These are phyloP conservation scores for Peltaster fructicola DNA, from an alignment of 2,329 filamentous ascomycete species.

Conservation along the genomic window DNA sequence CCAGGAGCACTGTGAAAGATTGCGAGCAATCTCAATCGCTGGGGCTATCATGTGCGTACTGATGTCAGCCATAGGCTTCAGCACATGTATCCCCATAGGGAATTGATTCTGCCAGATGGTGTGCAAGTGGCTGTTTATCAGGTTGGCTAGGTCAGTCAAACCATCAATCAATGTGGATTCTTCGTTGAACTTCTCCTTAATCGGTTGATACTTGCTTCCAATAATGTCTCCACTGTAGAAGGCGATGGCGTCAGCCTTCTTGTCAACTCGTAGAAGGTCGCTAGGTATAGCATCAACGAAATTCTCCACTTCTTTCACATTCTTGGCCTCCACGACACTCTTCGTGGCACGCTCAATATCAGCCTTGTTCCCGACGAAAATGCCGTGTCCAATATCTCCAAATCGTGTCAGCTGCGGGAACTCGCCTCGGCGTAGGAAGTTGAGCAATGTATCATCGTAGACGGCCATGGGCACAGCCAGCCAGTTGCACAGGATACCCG, in stretches of 20 bases:
- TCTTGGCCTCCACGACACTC: constrained; percentile 23
- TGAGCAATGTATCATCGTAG: constrained; percentile 53
- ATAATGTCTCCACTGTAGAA: constrained; percentile 54
- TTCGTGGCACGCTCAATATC: constrained; percentile 26
- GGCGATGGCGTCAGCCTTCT: constrained; percentile 49
- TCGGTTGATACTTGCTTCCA: constrained; percentile 44
- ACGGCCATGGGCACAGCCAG: constrained; percentile 70
- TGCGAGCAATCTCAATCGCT: constrained; percentile 53
- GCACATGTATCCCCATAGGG: constrained; percentile 55
- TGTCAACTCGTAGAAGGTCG: constrained; percentile 48
- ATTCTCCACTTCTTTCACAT: constrained; percentile 43
- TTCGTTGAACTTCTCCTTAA: constrained; percentile 44
- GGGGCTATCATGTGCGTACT: constrained; percentile 56
- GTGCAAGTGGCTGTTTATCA: constrained; percentile 78
- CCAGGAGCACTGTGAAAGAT: constrained; percentile 57
- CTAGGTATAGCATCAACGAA: constrained; percentile 44
- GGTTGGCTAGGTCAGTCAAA: constrained; percentile 46
- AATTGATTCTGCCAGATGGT: constrained; percentile 69
- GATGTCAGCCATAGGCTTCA: constrained; percentile 62
- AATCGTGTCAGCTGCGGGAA: constrained; percentile 59
- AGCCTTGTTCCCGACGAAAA: constrained; percentile 54
- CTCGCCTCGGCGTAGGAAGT: constrained; percentile 56
- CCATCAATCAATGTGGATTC: constrained; percentile 37
- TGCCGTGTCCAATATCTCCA: constrained; percentile 48
- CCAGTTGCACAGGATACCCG: constrained; percentile 62